These are phyloP conservation scores for Alternaria conjuncta DNA, from an alignment of 2,329 filamentous ascomycete species.

Conservation along the genomic window DNA sequence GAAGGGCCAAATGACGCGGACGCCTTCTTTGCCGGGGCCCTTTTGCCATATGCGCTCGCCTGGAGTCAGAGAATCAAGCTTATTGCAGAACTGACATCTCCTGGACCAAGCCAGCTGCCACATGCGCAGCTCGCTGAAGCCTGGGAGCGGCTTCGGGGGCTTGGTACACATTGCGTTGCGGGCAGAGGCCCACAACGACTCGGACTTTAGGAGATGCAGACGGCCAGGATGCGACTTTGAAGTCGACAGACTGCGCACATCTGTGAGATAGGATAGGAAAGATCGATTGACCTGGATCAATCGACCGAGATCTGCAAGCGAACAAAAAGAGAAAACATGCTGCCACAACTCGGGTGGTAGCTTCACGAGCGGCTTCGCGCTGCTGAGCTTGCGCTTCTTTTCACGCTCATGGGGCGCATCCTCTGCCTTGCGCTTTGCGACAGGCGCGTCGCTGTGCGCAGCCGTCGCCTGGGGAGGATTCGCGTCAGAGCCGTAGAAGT, in stretches of 20 bases:
- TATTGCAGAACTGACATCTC: slow-evolving; percentile 72
- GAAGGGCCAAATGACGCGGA: slow-evolving; percentile 75
- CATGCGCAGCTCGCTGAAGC: slow-evolving; percentile 75
- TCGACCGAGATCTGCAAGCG: slow-evolving; percentile 67
- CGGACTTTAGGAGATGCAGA: slow-evolving; percentile 60
- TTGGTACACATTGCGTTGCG: slow-evolving; percentile 69
- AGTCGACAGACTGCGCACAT: slow-evolving; percentile 41
- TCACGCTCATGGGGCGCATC: slow-evolving; percentile 25
- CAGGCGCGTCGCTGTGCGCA: slow-evolving; percentile 17
- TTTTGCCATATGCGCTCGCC: slow-evolving; percentile 59
- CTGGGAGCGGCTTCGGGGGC: slow-evolving; percentile 71
- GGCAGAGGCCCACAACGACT: slow-evolving; percentile 74
- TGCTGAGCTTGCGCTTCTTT: slow-evolving; percentile 44
- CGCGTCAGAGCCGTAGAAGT: slow-evolving; percentile 44
- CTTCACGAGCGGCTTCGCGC: slow-evolving; percentile 36
- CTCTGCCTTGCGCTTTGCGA: slow-evolving; percentile 47
- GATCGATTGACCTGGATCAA: slow-evolving; percentile 71
- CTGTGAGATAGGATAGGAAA: slow-evolving; percentile 62
- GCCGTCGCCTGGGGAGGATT: slow-evolving; percentile 20
- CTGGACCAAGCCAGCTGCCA: slow-evolving; percentile 71
- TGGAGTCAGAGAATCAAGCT: slow-evolving; percentile 37
- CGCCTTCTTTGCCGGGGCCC: slow-evolving; percentile 67
- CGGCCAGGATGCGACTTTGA: slow-evolving; percentile 39
- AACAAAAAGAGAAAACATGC: slow-evolving; percentile 70
- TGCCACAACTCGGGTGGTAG: slow-evolving; percentile 73